Conservation (phyloP, 2,329 filamentous ascomycete genomes). For the Capronia epimyces region DNA sequence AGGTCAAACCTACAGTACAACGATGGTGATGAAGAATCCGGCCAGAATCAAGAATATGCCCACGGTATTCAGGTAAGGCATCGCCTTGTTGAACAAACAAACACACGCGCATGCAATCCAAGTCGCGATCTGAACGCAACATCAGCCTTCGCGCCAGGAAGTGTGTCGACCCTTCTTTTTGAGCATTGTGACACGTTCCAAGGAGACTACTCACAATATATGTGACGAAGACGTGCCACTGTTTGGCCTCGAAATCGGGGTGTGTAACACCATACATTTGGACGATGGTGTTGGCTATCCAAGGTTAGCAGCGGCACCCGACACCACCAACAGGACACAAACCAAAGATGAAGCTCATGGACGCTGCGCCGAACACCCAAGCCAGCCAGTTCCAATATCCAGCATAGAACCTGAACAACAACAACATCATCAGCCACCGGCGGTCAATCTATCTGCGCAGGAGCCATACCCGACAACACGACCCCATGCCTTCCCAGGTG, state of each 20-base stretch:
- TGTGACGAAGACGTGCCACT: conserved; percentile 57
- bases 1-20: conserved; percentile 33
- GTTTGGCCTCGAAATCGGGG: conserved; percentile 43
- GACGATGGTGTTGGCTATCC: conserved; percentile 50
- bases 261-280: conserved; percentile 59
- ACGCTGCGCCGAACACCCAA: conserved; percentile 59
- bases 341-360: conserved; percentile 53
- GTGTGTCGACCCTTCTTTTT: background rate
- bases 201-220: conserved; percentile 42
- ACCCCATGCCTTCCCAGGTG: conserved; percentile 51
- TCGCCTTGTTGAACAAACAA: conserved; percentile 43
- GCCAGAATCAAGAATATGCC: conserved; percentile 48
- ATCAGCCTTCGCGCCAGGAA: background rate
- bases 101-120: conserved; percentile 22
- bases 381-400: conserved; percentile 43
- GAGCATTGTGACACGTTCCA: too few relatives aligned
- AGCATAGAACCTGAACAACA: conserved; percentile 34
- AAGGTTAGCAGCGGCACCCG: background rate
- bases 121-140: conserved; percentile 17
- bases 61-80: conserved; percentile 31
- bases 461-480: conserved; percentile 42
- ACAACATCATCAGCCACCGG: background rate
- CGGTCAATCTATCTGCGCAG: background rate
- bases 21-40: conserved; percentile 44
- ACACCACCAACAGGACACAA: background rate